Evolutionary conservation across 2,329 filamentous ascomycete species (phyloP).

Genomic region (Fusarium brevicatenulatum): DNA sequence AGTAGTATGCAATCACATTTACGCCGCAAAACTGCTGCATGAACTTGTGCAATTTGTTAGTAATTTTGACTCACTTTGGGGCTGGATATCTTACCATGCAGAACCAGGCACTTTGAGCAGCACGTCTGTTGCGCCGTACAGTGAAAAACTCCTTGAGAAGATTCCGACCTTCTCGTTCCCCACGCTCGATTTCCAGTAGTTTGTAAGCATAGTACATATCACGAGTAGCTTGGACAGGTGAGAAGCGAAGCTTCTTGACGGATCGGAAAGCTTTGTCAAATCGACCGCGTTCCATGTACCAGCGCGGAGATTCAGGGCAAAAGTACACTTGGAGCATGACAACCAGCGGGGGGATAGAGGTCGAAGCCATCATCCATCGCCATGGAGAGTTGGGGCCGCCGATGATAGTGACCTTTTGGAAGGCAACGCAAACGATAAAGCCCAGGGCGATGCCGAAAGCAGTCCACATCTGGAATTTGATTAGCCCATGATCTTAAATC

Average conservation of each 20-base stretch:
- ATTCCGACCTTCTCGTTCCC: slow-evolving; percentile 44
- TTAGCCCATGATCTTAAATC: fast-evolving
- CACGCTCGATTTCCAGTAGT: slow-evolving; percentile 47
- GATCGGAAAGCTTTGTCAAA: slow-evolving; percentile 58
- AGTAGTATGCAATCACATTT: slow-evolving; percentile 68
- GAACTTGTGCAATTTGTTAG: not conserved
- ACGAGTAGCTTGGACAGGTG: slow-evolving; percentile 59
- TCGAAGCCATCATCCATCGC: slow-evolving; percentile 59
- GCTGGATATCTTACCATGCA: slow-evolving; percentile 45
- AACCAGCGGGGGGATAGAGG: slow-evolving; percentile 63
- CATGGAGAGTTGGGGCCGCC: slow-evolving; percentile 46
- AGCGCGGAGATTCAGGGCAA: slow-evolving; percentile 64
- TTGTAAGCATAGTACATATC: slow-evolving; percentile 63
- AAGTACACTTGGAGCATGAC: slow-evolving; percentile 63
- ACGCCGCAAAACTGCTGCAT: slow-evolving; percentile 55
- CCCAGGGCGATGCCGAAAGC: slow-evolving; percentile 55
- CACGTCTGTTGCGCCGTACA: slow-evolving; percentile 50
- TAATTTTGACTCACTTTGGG: no score
- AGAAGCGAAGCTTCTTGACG: slow-evolving; percentile 58
- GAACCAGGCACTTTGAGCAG: slow-evolving; percentile 51
- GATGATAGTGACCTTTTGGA: slow-evolving; percentile 48
- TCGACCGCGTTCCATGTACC: slow-evolving; percentile 62
- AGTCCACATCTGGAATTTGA: slow-evolving; percentile 38
- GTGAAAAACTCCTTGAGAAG: slow-evolving; percentile 52
- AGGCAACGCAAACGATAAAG: slow-evolving; percentile 50